Evolutionary conservation across 495 filamentous ascomycete species (phyloP), one percentile per base, ranked within the genome.

Genomic region (Aspergillus panamensis): DNA sequence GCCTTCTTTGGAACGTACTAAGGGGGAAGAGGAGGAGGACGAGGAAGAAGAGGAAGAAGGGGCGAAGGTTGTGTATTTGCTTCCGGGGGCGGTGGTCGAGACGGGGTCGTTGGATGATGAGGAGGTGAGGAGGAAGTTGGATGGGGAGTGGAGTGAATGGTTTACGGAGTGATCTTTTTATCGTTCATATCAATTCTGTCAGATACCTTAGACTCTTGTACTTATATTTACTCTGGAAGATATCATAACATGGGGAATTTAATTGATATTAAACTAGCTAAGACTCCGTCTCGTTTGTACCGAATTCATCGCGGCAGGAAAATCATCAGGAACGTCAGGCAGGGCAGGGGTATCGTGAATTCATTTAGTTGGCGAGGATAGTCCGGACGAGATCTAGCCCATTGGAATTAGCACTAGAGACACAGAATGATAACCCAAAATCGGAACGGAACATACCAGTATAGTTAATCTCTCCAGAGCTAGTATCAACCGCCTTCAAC

Each of bases 391-490:
- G 87, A 57, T 96, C 91, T 92, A 52, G 8, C 9, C 35, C 35
- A 3, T 39, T 3, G 33, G 14, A 8, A 42, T 61, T 60, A 57
- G 52, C 19, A 39, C 19, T 30, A 16, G 17, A 9, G 2, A 9
- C 17, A 53, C 25, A 25, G 25, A 21, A 29, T 12, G 10, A 3
- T 33, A 8, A 19, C 42, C 6, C 35, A 17, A 17, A 44, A 30
- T 4, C 49, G 43, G 57, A 30, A 10, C 49, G 43, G 57, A 37
- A 73, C 80, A 58, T 78, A 93, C 91, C 92, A 45, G 86, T 92
- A 73, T 98, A 98, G 77, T 97, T 96, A 74, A 97, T 88, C 81
- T 97, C 91, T 58, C 92, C 93, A 54, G 86, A 91, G 72, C 85
- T 91, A 55, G 91, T 92, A 68, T 98, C 92, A 60, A 97, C 92